Conservation (phyloP, 2,329 filamentous ascomycete genomes). For the Fonsecaea erecta region DNA sequence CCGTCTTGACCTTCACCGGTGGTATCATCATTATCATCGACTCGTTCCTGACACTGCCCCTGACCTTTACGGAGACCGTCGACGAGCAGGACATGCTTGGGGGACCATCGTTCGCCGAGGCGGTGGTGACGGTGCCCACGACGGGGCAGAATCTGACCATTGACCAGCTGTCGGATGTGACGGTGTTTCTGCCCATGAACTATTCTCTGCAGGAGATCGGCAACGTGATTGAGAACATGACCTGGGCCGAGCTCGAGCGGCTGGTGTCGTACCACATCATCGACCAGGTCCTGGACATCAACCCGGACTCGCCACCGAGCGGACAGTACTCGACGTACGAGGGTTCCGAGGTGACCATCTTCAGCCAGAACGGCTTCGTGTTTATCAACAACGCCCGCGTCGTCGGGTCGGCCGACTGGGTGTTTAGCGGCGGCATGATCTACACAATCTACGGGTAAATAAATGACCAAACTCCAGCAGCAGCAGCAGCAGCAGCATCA, state of each 20-base stretch:
- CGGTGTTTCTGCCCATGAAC: conserved; percentile 28
- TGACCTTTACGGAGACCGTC: conserved; percentile 9
- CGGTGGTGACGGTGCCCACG: not conserved
- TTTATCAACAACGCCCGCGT: conserved; percentile 27
- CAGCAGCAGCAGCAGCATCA: too few relatives aligned
- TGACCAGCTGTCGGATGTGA: conserved; percentile 25
- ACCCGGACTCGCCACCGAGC: conserved; percentile 4
- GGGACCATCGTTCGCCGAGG: conserved; percentile 15
- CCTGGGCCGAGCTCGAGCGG: conserved; percentile 16
- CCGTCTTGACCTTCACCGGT: conserved; percentile 10
- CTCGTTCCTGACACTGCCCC: conserved; percentile 20
- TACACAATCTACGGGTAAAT: conserved; percentile 24
- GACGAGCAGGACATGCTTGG: conserved; percentile 8
- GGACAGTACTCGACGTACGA: conserved; percentile 17
- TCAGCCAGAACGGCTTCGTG: conserved; percentile 4
- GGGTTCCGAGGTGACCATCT: conserved; percentile 22
- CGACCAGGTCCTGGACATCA: conserved; percentile 14
- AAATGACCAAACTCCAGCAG: too few relatives aligned
- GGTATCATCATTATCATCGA: conserved; percentile 24
- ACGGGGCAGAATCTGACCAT: not conserved
- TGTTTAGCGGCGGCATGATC: conserved; percentile 23
- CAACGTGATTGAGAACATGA: conserved; percentile 17
- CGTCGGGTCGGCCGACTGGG: conserved; percentile 12
- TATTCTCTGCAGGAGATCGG: conserved; percentile 23
- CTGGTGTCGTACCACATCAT: conserved; percentile 24